Evolutionary conservation across 2,329 filamentous ascomycete genomes (phyloP).

Genomic region (Zasmidium cellare): DNA sequence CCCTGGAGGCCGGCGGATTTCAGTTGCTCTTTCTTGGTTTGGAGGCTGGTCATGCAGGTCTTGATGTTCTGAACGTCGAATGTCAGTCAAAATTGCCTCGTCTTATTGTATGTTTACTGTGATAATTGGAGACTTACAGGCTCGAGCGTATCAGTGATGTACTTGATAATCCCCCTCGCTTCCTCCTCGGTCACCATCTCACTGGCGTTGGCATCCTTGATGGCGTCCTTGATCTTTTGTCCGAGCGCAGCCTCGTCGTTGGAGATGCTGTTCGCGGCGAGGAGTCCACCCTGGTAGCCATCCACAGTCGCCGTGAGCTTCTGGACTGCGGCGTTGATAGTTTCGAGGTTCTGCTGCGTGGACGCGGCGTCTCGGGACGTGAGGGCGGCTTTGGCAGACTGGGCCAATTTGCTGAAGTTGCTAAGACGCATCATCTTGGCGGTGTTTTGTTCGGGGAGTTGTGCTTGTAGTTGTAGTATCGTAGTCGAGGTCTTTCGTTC

Average conservation of each 20-base stretch:
- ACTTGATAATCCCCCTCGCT: constrained; percentile 16
- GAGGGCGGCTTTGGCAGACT: constrained; percentile 22
- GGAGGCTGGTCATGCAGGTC: constrained; percentile 17
- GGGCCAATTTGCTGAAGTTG: constrained; percentile 21
- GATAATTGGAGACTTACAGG: no score
- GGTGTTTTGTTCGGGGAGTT: neutral
- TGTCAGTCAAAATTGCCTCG: no score
- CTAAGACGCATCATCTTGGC: constrained; percentile 21
- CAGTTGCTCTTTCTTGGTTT: constrained; percentile 20
- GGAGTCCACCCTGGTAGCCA: constrained; percentile 21
- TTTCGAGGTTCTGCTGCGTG: constrained; percentile 21
- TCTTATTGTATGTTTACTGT: no score
- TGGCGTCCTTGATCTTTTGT: constrained; percentile 24
- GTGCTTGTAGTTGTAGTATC: neutral
- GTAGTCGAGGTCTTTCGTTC: no score
- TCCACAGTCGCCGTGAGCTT: constrained; percentile 17
- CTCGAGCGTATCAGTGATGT: constrained; percentile 20
- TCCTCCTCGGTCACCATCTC: constrained; percentile 18
- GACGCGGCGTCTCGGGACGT: constrained; percentile 17
- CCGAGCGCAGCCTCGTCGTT: constrained; percentile 21
- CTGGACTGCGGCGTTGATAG: constrained; percentile 20
- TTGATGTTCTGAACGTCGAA: constrained; percentile 10
- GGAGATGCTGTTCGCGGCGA: constrained; percentile 24
- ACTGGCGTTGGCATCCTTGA: constrained; percentile 19
- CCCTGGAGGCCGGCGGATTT: constrained; percentile 14